Percentiles rank a stretch among this genome's conserved stretches.
These are phyloP conservation scores for Boletus subcaerulescens DNA, from an alignment of 768 basidiomycete species.

Conservation along the genomic window DNA sequence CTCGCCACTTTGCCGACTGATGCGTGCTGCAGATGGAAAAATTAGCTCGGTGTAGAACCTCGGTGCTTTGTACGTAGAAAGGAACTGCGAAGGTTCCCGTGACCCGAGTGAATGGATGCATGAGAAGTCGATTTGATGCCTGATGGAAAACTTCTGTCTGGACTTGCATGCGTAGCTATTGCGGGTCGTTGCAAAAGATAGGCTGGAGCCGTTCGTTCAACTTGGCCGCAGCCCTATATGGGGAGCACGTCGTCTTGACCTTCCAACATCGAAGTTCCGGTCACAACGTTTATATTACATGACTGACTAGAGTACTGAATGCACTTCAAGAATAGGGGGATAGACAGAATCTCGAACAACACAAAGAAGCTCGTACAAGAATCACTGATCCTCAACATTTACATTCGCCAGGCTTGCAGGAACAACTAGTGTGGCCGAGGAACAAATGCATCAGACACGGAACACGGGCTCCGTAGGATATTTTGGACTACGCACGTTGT, in stretches of 20 bases:
- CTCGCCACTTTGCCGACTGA: neutral
- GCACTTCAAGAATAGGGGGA: neutral
- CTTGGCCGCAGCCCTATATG: too few species aligned
- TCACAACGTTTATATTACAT: neutral
- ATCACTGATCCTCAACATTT: conserved; percentile 3
- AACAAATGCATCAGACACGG: neutral
- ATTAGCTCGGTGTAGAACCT: conserved; percentile 15
- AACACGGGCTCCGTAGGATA: neutral
- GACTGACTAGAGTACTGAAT: neutral
- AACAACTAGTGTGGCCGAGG: neutral
- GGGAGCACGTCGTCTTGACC: too few species aligned
- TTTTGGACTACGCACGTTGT: conserved; percentile 5
- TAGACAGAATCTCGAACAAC: neutral
- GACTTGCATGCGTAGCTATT: neutral
- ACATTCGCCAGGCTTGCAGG: conserved; percentile 17
- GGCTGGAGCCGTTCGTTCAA: too few species aligned
- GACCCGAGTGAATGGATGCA: neutral
- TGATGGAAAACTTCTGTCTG: neutral
- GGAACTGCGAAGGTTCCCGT: neutral
- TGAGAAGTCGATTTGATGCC: neutral
- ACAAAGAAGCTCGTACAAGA: too few species aligned
- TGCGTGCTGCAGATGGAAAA: conserved; percentile 26
- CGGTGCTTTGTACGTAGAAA: neutral
- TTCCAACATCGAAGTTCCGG: neutral
- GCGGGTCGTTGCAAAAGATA: too few species aligned